Conservation (phyloP, 2,329 filamentous ascomycete species). For the Fonsecaea multimorphosa region DNA sequence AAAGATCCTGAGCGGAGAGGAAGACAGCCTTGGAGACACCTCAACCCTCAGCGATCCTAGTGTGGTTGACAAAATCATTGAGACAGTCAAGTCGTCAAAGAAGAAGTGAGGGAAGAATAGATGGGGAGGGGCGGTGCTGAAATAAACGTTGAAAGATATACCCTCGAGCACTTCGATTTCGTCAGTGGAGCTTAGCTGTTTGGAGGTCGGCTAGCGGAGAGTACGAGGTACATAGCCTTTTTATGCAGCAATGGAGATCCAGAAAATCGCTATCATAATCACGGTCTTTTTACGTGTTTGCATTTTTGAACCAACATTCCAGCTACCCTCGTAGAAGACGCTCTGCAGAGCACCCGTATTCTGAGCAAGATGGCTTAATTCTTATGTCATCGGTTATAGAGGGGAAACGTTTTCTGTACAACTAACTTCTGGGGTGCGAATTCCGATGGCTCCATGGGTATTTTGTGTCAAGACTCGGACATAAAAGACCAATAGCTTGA, state of each 20-base stretch:
- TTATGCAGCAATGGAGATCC: neutral
- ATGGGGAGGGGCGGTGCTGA: neutral
- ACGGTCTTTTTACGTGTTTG: neutral
- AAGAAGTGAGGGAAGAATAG: constrained; percentile 45
- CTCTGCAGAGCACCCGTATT: too few relatives aligned
- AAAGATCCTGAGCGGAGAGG: constrained; percentile 96
- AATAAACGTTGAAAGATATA: constrained; percentile 3
- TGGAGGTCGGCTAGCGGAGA: neutral
- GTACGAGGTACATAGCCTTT: neutral
- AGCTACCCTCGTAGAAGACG: neutral
- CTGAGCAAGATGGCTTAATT: neutral
- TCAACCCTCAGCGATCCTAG: constrained; percentile 87
- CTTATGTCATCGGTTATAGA: neutral
- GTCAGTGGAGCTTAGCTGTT: neutral
- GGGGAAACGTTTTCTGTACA: neutral
- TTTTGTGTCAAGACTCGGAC: neutral
- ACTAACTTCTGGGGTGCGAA: neutral
- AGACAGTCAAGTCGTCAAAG: constrained; percentile 67
- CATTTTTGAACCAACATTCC: neutral
- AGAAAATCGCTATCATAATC: neutral
- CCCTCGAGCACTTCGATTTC: constrained; percentile 1
- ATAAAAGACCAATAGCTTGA: constrained; percentile 13
- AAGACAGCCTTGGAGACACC: constrained; percentile 93
- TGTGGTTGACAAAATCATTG: constrained; percentile 89
- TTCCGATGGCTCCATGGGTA: neutral